Percentiles rank a stretch among this genome's conserved stretches.
Conservation (phyloP, 2,329 filamentous ascomycete genomes). For the Lasiodiplodia gonubiensis region DNA sequence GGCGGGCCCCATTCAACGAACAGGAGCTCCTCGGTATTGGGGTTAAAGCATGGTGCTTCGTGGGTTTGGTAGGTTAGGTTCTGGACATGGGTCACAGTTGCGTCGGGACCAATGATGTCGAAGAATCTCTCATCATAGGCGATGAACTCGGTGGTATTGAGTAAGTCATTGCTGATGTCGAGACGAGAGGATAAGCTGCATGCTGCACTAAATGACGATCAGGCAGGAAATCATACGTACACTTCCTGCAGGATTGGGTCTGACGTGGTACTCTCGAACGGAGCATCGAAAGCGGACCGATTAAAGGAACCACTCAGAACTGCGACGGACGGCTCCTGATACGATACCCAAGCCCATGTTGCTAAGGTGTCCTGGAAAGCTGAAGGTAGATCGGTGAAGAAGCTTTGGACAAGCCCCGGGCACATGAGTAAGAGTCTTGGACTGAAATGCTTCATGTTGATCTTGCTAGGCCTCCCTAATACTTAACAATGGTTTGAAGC, state of each 20-base stretch:
- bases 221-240: conserved; percentile 7
- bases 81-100: conserved; percentile 30
- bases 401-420: conserved; percentile 2
- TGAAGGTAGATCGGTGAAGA: conserved; percentile 19
- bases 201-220: neutral
- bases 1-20: conserved; percentile 32
- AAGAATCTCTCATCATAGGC: conserved; percentile 33
- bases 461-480: neutral
- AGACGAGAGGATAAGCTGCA: neutral
- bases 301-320: conserved; percentile 29
- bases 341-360: conserved; percentile 31
- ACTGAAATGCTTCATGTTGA: neutral
- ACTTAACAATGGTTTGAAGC: too few relatives aligned
- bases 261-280: conserved; percentile 24
- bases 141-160: conserved; percentile 33
- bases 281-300: conserved; percentile 29
- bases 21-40: conserved; percentile 30
- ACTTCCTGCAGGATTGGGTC: conserved; percentile 8
- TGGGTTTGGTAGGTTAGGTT: conserved; percentile 30
- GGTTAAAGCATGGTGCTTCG: conserved; percentile 32
- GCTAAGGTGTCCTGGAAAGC: conserved; percentile 4
- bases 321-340: conserved; percentile 27
- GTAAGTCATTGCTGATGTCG: conserved; percentile 16
- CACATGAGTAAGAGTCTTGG: neutral
- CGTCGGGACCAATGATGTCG: conserved; percentile 31